These are phyloP conservation scores for Macrotyloma uniflorum DNA, from an alignment of 306 rosid species.

Conservation along the genomic window DNA sequence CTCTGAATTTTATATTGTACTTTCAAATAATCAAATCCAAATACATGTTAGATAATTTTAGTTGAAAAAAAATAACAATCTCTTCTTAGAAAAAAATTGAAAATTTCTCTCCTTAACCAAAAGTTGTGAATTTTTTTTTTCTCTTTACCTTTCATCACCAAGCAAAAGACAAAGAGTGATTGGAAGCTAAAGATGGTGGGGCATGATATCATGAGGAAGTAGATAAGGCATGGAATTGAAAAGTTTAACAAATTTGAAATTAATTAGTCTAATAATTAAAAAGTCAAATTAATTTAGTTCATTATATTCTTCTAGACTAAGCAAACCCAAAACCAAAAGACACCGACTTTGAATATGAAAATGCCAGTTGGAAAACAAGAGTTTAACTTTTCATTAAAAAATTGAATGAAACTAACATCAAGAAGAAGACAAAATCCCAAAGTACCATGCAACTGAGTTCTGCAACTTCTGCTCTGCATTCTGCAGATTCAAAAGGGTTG, in stretches of 20 bases:
- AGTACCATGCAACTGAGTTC: conserved; percentile 4
- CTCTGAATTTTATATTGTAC: neutral
- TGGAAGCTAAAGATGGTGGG: conserved; percentile 14
- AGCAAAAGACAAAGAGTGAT: conserved; percentile 3
- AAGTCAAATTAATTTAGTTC: conserved; percentile 35
- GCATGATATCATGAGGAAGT: neutral
- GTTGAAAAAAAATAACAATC: too few species aligned
- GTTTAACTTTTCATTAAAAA: neutral
- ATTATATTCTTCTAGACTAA: conserved; percentile 40
- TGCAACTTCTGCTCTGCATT: neutral
- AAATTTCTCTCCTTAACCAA: too few species aligned
- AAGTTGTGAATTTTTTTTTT: too few species aligned
- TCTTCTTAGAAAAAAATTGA: too few species aligned
- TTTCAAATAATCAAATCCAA: too few species aligned
- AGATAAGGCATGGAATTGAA: conserved; percentile 23
- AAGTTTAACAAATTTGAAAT: conserved; percentile 2
- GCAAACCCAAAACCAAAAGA: conserved; percentile 26
- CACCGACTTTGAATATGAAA: conserved; percentile 26
- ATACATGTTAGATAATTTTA: too few species aligned
- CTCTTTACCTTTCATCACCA: neutral
- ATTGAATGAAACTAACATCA: neutral
- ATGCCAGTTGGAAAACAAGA: conserved; percentile 18
- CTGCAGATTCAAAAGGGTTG: conserved; percentile 9
- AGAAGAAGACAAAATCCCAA: conserved; percentile 8
- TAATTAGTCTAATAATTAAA: neutral